These are phyloP conservation scores for Gypsophila paniculata DNA, from an alignment of 179 eudicot species.

Conservation along the genomic window DNA sequence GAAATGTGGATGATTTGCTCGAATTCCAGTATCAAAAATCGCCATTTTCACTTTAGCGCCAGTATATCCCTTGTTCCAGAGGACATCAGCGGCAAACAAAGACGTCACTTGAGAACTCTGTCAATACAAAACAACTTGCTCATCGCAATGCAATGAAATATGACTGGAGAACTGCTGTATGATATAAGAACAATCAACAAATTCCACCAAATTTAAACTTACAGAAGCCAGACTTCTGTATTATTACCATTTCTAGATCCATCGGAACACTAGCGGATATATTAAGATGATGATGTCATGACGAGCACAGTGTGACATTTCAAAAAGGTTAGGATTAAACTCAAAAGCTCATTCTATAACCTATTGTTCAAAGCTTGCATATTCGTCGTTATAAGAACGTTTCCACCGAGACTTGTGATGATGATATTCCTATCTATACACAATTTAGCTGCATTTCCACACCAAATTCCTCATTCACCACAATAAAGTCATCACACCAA, in stretches of 20 bases:
- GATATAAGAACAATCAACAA: constrained; percentile 7
- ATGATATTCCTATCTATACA: background rate
- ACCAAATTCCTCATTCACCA: constrained; percentile 3
- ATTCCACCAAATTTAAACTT: too few relatives aligned
- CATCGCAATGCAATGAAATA: too few relatives aligned
- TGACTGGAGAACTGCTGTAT: background rate
- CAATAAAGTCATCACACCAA: background rate
- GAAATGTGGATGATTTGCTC: constrained; percentile 87
- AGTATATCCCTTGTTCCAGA: constrained; percentile 90
- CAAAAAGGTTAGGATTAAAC: background rate
- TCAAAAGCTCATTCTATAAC: background rate
- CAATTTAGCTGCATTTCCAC: constrained; percentile 6
- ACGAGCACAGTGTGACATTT: background rate
- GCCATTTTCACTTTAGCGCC: constrained; percentile 97
- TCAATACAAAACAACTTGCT: constrained; percentile 20
- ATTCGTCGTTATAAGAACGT: too few relatives aligned
- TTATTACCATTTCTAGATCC: background rate
- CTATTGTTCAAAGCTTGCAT: background rate
- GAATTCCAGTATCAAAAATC: constrained; percentile 93
- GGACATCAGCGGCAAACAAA: constrained; percentile 77
- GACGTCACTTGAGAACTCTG: constrained; percentile 97
- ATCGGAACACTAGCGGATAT: background rate
- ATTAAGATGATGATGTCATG: background rate
- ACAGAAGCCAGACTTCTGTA: background rate
- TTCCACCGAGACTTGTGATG: background rate